Evolutionary conservation across 352 stramenopile genomes (phyloP).

Genomic region (Globisporangium nagaii): DNA sequence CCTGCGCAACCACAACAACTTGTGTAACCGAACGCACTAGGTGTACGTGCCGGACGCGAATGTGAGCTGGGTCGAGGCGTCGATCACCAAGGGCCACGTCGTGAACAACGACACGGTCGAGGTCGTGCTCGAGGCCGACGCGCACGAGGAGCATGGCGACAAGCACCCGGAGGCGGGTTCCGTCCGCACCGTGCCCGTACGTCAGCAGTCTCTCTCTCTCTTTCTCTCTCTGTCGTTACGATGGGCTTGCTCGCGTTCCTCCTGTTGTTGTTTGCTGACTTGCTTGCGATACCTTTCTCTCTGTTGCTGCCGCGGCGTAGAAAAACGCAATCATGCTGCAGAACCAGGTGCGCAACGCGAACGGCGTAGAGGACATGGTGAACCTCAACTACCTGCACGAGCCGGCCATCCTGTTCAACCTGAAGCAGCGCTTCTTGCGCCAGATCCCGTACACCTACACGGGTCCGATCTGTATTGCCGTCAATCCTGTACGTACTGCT

Average conservation of each 20-base stretch:
- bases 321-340: conserved; percentile 76
- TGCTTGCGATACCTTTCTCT: conserved; percentile 3
- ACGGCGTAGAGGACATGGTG: conserved; percentile 83
- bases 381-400: conserved; percentile 90
- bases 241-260: neutral
- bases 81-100: conserved; percentile 76
- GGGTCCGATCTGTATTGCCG: conserved; percentile 95
- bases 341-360: conserved; percentile 40
- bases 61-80: conserved; percentile 79
- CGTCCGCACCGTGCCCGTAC: conserved; percentile 47
- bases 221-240: neutral
- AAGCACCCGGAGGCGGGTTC: conserved; percentile 55
- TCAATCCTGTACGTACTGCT: conserved; percentile 89
- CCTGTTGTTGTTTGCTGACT: conserved; percentile 1
- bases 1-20: conserved; percentile 14
- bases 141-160: conserved; percentile 51
- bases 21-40: conserved; percentile 17
- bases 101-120: conserved; percentile 79
- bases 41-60: conserved; percentile 79
- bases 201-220: conserved; percentile 1
- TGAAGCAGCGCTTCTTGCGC: conserved; percentile 82
- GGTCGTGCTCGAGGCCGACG: conserved; percentile 68
- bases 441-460: conserved; percentile 96
- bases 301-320: too few relatives aligned
- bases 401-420: conserved; percentile 89